Conservation (phyloP, 768 basidiomycete genomes). For the Suillus subalutaceus region DNA sequence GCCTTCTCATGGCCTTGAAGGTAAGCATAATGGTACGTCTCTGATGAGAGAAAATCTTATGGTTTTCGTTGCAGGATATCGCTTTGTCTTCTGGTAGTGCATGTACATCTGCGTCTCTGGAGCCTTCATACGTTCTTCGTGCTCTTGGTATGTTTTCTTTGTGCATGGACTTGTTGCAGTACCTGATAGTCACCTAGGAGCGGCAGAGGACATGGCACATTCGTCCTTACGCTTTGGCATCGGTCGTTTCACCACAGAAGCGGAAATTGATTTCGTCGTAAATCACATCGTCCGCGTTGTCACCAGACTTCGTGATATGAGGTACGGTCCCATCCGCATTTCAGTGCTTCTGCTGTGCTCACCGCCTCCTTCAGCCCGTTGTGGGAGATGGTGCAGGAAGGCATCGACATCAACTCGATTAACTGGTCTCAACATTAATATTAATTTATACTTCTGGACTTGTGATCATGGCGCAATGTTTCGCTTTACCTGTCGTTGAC, state of each 20-base stretch:
- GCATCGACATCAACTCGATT: slow-evolving; percentile 93
- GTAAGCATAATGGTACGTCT: slow-evolving; percentile 39
- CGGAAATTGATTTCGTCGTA: slow-evolving; percentile 93
- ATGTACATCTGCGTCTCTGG: slow-evolving; percentile 96
- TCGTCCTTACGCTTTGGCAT: slow-evolving; percentile 97
- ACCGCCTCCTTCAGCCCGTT: slow-evolving; percentile 61
- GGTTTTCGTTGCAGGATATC: slow-evolving; percentile 66
- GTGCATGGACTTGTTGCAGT: neutral
- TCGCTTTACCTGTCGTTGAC: neutral
- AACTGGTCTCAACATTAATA: slow-evolving; percentile 82
- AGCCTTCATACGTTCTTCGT: slow-evolving; percentile 97
- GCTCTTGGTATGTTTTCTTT: slow-evolving; percentile 67
- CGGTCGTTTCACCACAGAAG: slow-evolving; percentile 97
- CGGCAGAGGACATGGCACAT: slow-evolving; percentile 99
- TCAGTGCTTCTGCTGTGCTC: slow-evolving; percentile 16
- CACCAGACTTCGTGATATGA: slow-evolving; percentile 89
- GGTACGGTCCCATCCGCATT: slow-evolving; percentile 44
- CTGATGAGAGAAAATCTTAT: slow-evolving; percentile 1
- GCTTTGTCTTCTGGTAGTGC: slow-evolving; percentile 98
- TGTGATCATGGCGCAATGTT: neutral
- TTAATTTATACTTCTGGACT: slow-evolving; percentile 29
- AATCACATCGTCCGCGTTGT: slow-evolving; percentile 88
- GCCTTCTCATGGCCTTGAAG: slow-evolving; percentile 96
- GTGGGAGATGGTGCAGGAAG: slow-evolving; percentile 99
- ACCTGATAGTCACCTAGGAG: slow-evolving; percentile 49